Evolutionary conservation across 208 protist genomes (phyloP), one percentile per base, ranked within the genome.

Genomic region (Angomonas ambiguus): DNA sequence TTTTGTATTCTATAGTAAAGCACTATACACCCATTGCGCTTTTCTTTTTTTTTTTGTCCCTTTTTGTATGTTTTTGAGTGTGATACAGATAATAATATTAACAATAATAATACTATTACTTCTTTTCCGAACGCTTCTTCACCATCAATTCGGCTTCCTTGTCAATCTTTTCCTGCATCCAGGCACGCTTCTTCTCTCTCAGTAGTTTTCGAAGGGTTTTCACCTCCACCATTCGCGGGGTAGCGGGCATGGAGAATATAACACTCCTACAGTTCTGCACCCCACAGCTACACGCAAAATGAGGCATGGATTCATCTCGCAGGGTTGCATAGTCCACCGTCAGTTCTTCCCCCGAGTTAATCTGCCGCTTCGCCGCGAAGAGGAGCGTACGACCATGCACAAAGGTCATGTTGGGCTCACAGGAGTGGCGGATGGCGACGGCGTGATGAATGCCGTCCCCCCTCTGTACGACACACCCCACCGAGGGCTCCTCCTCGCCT

Each of bases 371-470:
- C 2, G 90, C 68, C 1, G 80, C 85, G 49, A 88, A 88, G 49
- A 85, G 71, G 13, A 95, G 74, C n/a, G 87, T 91, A 49, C 80
- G 70, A 35, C 85, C 85, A 61, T 93, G 83, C 65, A 92, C 78
- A 45, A 95, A 92, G 4, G 77, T 65, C 81, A 91, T 90, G 73
- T 96, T 96, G 11, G 91, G 91, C 58, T 93, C 86, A 71, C 91
- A 96, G n/a, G 83, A 91, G 82, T 96, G 91, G 25, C 88, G 88
- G 61, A 96, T 74, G 2, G 85, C 85, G 2, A 92, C 85, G 31
- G 83, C 80, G 27, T 87, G 72, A 55, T 91, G 80, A 32, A 85
- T 59, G 68, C 81, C 76, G 65, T 94, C 88, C 22, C 76, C 88
- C 31, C 88, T 74, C 35, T 77, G 65, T 38, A 94, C 80, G 13